Evolutionary conservation across 225 moss, liverwort and hornwort species (phyloP).

Genomic region (Straminergon stramineum): DNA sequence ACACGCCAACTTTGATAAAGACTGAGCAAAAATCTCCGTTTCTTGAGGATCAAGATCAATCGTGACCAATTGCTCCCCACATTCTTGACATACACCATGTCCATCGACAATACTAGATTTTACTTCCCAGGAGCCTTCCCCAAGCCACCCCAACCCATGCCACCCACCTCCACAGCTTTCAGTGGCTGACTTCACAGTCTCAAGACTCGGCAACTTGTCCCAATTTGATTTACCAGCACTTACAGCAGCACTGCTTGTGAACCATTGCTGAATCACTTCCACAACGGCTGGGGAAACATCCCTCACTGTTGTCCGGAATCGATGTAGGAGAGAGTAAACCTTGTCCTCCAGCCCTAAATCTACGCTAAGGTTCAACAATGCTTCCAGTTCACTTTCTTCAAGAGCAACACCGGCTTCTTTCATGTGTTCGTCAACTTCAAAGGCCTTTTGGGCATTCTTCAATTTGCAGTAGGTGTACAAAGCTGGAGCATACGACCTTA

Average conservation of each 20-base stretch:
- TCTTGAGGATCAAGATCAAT: constrained; percentile 89
- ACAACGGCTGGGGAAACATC: constrained; percentile 51
- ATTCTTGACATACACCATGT: constrained; percentile 54
- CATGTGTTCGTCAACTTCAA: constrained; percentile 95
- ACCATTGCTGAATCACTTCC: constrained; percentile 61
- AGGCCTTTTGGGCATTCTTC: constrained; percentile 58
- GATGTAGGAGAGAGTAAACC: constrained; percentile 74
- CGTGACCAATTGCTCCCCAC: constrained; percentile 68
- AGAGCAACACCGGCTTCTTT: constrained; percentile 61
- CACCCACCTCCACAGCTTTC: constrained; percentile 78
- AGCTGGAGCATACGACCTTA: constrained; percentile 89
- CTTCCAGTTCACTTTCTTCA: constrained; percentile 88
- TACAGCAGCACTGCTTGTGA: constrained; percentile 34
- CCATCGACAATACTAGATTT: constrained; percentile 46
- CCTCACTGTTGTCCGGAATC: constrained; percentile 54
- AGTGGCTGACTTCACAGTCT: constrained; percentile 40
- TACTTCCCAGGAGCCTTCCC: constrained; percentile 63
- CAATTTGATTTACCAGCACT: constrained; percentile 34
- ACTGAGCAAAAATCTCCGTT: constrained; percentile 75
- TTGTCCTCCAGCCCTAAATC: constrained; percentile 58
- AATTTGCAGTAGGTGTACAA: constrained; percentile 69
- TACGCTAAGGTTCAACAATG: constrained; percentile 65
- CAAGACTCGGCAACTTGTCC: constrained; percentile 26
- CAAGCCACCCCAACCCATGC: constrained; percentile 97
- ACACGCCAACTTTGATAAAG: constrained; percentile 68